Percentiles rank a stretch among this genome's conserved stretches.
phyloP scores from a whole-genome alignment of 805 yeast species.

The Metschnikowia aberdeeniae region DNA sequence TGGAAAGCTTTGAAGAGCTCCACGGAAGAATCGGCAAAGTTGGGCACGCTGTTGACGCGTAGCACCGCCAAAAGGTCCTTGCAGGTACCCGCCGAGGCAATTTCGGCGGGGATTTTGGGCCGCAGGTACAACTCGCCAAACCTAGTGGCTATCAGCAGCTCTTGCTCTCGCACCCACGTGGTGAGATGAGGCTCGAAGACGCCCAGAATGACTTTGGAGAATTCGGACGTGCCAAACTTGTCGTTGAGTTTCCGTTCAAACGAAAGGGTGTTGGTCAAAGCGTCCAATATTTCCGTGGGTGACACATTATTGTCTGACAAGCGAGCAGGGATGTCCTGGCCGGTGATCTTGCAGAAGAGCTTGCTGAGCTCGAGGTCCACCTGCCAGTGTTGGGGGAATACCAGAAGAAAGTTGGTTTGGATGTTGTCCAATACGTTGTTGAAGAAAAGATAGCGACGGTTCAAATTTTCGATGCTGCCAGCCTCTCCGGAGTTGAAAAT shows the following conservation, averaged over 20 bases:
- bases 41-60: conserved; percentile 47
- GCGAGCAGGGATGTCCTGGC: conserved; percentile 57
- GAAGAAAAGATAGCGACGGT: conserved; percentile 77
- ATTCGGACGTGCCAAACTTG: conserved; percentile 49
- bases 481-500: conserved; percentile 91
- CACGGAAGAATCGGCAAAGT: conserved; percentile 81
- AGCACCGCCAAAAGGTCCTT: conserved; percentile 29
- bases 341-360: conserved; percentile 65
- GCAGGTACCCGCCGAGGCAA: conserved; percentile 1
- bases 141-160: conserved; percentile 55
- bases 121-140: conserved; percentile 61
- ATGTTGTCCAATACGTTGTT: conserved; percentile 62
- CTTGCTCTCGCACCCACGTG: conserved; percentile 86
- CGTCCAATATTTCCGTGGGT: conserved; percentile 61
- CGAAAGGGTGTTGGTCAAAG: conserved; percentile 74
- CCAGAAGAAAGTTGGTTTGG: conserved; percentile 45
- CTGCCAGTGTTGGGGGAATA: conserved; percentile 72
- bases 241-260: conserved; percentile 73
- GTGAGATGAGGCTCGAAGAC: conserved; percentile 81
- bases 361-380: conserved; percentile 58
- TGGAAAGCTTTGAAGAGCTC: conserved; percentile 80
- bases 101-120: conserved; percentile 46
- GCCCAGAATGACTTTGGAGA: conserved; percentile 48
- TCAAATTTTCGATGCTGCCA: conserved; percentile 84
- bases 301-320: conserved; percentile 44